Evolutionary conservation across 2,329 filamentous ascomycete genomes (phyloP).

Genomic region (Uncinocarpus reesii): DNA sequence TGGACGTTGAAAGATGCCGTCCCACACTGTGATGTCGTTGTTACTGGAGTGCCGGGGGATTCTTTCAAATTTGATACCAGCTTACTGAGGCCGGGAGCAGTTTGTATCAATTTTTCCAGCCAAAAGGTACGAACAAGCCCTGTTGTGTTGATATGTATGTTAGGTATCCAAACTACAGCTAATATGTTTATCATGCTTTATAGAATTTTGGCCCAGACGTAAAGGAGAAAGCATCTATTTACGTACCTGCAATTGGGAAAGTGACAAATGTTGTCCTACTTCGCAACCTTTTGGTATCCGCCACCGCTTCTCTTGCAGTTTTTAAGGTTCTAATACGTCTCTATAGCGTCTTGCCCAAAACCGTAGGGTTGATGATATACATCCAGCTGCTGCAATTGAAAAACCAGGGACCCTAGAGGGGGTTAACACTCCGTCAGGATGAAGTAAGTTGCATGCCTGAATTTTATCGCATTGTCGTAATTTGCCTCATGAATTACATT

Average conservation of each 20-base stretch:
- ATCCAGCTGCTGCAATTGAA: conserved; percentile 34
- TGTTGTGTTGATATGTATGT: neutral
- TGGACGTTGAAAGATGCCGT: conserved; percentile 72
- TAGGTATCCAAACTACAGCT: neutral
- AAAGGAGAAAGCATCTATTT: conserved; percentile 93
- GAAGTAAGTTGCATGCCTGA: too few relatives aligned
- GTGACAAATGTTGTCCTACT: conserved; percentile 89
- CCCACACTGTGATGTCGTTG: conserved; percentile 84
- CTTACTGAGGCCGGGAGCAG: conserved; percentile 74
- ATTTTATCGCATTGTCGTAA: too few relatives aligned
- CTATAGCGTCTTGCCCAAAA: conserved; percentile 36
- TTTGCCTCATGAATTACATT: too few relatives aligned
- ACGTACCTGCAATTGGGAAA: conserved; percentile 93
- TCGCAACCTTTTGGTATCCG: conserved; percentile 72
- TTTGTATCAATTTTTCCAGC: conserved; percentile 98
- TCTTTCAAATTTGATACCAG: conserved; percentile 81
- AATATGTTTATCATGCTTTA: neutral
- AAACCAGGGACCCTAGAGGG: conserved; percentile 34
- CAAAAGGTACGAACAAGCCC: conserved; percentile 50
- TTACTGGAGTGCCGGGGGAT: conserved; percentile 81
- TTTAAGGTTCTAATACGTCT: neutral
- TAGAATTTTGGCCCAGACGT: conserved; percentile 80
- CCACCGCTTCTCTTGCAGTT: neutral
- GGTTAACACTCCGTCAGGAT: neutral
- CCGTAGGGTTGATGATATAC: conserved; percentile 31